phyloP scores from a whole-genome alignment of 164 flowering plant species.

The Houttuynia cordata region DNA sequence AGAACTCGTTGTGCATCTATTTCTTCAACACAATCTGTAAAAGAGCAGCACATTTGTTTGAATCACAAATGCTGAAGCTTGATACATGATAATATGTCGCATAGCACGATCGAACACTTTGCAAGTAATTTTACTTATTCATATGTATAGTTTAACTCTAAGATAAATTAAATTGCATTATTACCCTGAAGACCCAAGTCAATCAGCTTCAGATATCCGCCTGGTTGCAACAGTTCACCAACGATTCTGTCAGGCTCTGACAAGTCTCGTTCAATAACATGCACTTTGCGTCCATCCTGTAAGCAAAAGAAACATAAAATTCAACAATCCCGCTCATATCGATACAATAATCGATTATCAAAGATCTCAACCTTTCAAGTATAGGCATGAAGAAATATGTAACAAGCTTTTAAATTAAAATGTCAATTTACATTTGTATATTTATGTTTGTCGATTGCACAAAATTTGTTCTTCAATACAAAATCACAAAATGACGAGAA shows the following conservation, averaged over 20 bases:
- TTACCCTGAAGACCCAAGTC: slow-evolving; percentile 85
- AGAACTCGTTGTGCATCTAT: slow-evolving; percentile 87
- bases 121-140: background rate
- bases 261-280: slow-evolving; percentile 83
- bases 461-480: too few relatives aligned
- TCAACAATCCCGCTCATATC: background rate
- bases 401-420: too few relatives aligned
- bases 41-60: background rate
- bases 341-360: too few relatives aligned
- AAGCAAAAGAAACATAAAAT: slow-evolving; percentile 2
- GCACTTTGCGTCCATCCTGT: slow-evolving; percentile 84
- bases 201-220: slow-evolving; percentile 82
- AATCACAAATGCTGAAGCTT: too few relatives aligned
- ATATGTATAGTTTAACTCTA: too few relatives aligned
- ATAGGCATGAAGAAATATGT: too few relatives aligned
- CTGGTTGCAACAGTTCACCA: slow-evolving; percentile 92
- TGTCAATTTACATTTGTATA: too few relatives aligned
- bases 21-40: slow-evolving; percentile 76
- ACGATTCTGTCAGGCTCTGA: slow-evolving; percentile 89
- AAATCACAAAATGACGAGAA: too few relatives aligned
- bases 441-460: too few relatives aligned
- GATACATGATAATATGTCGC: too few relatives aligned
- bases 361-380: too few relatives aligned
- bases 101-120: too few relatives aligned
- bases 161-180: background rate